Evolutionary conservation across 352 stramenopile species (phyloP), one percentile per base, ranked within the genome.

Genomic region (Phytopythium chamaehyphon): DNA sequence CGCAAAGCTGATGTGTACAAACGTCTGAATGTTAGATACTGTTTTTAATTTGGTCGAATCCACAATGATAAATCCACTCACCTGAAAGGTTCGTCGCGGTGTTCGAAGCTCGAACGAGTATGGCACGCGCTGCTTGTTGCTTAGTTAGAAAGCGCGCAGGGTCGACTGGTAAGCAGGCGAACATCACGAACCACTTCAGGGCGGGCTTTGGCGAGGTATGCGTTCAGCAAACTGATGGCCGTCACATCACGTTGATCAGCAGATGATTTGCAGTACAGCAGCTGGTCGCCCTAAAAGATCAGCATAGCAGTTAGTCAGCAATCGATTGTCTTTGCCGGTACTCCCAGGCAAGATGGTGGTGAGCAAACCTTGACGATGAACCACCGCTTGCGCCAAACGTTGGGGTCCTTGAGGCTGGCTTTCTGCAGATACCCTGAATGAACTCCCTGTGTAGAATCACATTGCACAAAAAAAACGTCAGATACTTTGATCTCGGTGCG

Each of bases 241-340:
- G 81, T 92, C 24, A 94, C 80, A 18, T 94, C 83, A 23, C 82
- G 78, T 55, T 90, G 83, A 53, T 94, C 88, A 22, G 74, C 73
- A 28, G 84, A 78, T 1, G 78, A 89, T 56, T 94, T 94, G 63
- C 83, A 92, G 56, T 94, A 94, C 39, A 90, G 50, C 2, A 94
- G 62, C 47, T 94, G 83, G 47, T 94, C 81, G 44, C 85, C 81
- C 68, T 82, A 51, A 39, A 21, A 22, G 6, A 21, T 21, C 4
- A 26, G 14, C 35, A 19, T 21, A 26, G 42, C 18, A n/a, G n/a
- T n/a, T n/a, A n/a, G n/a, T n/a, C n/a, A n/a, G n/a, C n/a, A n/a
- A n/a, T n/a, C n/a, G n/a, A n/a, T n/a, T n/a, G n/a, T n/a, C n/a
- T n/a, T n/a, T n/a, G n/a, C n/a, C n/a, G n/a, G n/a, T 6, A 6